Base-by-base conservation (phyloP, 352 stramenopile species). In the Globisporangium nodosum region DNA sequence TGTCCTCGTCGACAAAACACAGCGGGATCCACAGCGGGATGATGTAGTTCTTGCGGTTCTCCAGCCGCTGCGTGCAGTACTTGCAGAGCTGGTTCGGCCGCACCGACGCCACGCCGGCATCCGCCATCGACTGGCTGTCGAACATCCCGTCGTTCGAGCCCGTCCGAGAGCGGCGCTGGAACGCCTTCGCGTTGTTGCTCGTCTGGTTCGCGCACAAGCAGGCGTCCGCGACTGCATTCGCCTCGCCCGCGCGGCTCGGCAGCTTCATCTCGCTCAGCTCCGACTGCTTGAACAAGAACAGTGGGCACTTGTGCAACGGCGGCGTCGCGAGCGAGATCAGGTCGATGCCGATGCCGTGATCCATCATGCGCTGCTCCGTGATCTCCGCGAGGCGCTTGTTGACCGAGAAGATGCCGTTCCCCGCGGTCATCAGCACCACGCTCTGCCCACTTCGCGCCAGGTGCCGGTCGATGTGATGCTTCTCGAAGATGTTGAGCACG, bases 311-410 rank as follows among this genome's bases (percentile, higher is more conserved):
- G 73, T 99, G 96, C 8, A 99, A 70, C 33, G 97, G 97, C 12
- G 96, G 96, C 30, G 97, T 87, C 3, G 93, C 87, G 13, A 75
- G 97, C 35, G 92, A 98, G 35, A 99, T 87, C 68, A 99, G 92
- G 71, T 99, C 97, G 61, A 98, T 99, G 39, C 97, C 97, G 61
- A 99, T 98, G 47, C 96, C 97, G 70, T 99, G 97, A 66, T 99
- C 97, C 96, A 99, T 99, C 96, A 99, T 99, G 33, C 97, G 81
- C 76, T 99, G 96, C 62, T 99, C 98, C 16, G 96, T 99, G 56
- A 99, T 99, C 56, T 94, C 82, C n/a, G 91, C 87, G 24, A 99
- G 78, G 30, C 83, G 82, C 64, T 94, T 94, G 65, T 98, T 96
- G 3, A 99, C 96, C 0, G 97, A 90, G 77, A 99, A 99, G 47